phyloP scores from a whole-genome alignment of 345 rosid genomes.

The Euphorbia peplus region DNA sequence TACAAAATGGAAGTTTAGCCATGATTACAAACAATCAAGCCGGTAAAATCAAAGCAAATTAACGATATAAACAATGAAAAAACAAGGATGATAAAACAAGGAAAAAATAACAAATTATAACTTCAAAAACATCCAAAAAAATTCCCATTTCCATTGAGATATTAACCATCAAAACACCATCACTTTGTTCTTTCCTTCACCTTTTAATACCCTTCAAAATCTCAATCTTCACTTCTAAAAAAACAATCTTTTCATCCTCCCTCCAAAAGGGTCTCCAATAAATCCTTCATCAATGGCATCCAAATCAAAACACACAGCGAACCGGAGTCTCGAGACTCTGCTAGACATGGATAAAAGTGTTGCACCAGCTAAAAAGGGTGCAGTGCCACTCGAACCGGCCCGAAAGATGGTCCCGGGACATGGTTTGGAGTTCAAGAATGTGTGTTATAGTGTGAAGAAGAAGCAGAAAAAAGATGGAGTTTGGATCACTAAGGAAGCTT shows the following conservation, averaged over 20 bases:
- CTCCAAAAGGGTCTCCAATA: background rate
- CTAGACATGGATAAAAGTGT: constrained; percentile 39
- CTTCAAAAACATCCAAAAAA: constrained; percentile 1
- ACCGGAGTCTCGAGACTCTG: constrained; percentile 45
- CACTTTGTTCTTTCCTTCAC: background rate
- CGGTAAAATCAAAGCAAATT: constrained; percentile 29
- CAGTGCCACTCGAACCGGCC: background rate
- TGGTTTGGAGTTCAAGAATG: constrained; percentile 53
- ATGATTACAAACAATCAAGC: background rate
- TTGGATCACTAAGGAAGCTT: constrained; percentile 50
- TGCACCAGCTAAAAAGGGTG: background rate
- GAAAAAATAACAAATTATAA: background rate
- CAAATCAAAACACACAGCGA: constrained; percentile 7
- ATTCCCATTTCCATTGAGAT: background rate
- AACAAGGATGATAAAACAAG: background rate
- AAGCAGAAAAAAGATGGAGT: constrained; percentile 55
- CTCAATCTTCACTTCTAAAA: background rate
- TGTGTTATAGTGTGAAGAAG: constrained; percentile 56
- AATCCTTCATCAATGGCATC: constrained; percentile 27
- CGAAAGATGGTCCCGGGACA: constrained; percentile 41
- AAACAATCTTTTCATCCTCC: background rate
- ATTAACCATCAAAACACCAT: constrained; percentile 5
- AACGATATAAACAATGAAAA: constrained; percentile 23
- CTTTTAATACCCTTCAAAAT: background rate
- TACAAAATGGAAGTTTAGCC: background rate